A percentile compares a stretch with the other conserved stretches of the same genome.
Evolutionary conservation across 192 early-diverging fungal genomes (phyloP).

Genomic region (Backusella westeae): DNA sequence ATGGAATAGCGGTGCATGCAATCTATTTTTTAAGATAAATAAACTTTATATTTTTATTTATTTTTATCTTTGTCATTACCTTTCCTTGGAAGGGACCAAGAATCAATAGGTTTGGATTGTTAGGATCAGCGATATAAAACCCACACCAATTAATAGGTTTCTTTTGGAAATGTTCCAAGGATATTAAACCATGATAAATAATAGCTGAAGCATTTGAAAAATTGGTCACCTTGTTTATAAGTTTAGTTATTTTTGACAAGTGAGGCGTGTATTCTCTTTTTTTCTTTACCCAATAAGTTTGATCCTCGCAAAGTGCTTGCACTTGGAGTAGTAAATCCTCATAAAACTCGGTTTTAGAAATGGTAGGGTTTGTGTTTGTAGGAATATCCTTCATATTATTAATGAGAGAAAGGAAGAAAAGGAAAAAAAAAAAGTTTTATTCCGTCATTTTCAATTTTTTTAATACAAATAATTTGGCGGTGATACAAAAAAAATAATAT

Average conservation of each 20-base stretch:
- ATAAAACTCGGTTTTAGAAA: constrained; percentile 73
- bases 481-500: constrained; percentile 1
- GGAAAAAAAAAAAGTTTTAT: constrained; percentile 2
- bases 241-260: background rate
- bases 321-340: constrained; percentile 55
- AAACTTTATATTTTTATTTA: background rate
- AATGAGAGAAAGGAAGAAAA: constrained; percentile 7
- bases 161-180: constrained; percentile 54
- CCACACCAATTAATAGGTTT: constrained; percentile 80
- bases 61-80: constrained; percentile 14
- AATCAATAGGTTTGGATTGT: constrained; percentile 44
- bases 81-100: constrained; percentile 93
- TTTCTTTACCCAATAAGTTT: constrained; percentile 51
- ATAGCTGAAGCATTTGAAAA: constrained; percentile 80
- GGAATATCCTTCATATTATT: constrained; percentile 25
- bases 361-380: constrained; percentile 8
- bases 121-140: constrained; percentile 71
- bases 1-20: constrained; percentile 82
- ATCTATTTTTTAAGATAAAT: constrained; percentile 33
- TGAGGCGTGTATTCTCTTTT: too few relatives aligned
- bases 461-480: background rate
- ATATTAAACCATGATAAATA: constrained; percentile 73
- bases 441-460: background rate
- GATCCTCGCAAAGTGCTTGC: constrained; percentile 63
- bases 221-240: constrained; percentile 61